Base-by-base conservation (phyloP, 129 eudicot genomes). In the Silybum marianum region DNA sequence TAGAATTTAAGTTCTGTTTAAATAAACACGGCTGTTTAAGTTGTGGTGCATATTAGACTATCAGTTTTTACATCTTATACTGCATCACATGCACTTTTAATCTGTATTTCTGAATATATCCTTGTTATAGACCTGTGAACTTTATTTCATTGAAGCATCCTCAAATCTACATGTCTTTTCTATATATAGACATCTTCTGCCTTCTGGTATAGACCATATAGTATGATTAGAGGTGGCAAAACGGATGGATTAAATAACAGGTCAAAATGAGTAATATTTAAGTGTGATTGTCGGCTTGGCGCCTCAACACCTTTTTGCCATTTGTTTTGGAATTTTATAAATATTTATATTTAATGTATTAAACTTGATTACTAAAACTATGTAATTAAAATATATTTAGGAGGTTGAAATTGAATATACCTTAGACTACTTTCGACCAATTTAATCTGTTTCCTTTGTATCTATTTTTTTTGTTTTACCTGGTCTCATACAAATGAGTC, bases 81-180 rank as follows among this genome's bases (percentile, higher is more conserved):
- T 46, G 22, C 76, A 30, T 60, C 16, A n/a, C 34, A 22, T 19
- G 3, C 24, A 51, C 40, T 36, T 36, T 16, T 28, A 13, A 38
- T 3, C 62, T 54, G 25, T 71, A 80, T 72, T 22, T 80, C 21
- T 23, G 69, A 75, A 54, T 75, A 16, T 72, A 23, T 42, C 16
- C 4, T 36, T 34, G 12, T 8, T 22, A 28, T 54, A 11, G 38
- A 75, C 70, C 18, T 1, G 9, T 28, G 46, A 54, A 32, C 44
- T 58, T 26, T 58, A 30, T 51, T 51, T 12, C 63, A 51, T 30
- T 75, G 30, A 54, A 58, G 25, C 44, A 73, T 73, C 65, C 42
- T 26, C 19, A 46, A 30, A 30, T 16, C 14, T 51, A 14, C 21
- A 21, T 51, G 6, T 51, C 18, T 23, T 26, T 13, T 5, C 25